These are phyloP conservation scores for Abrus pulchellus DNA, from an alignment of 306 rosid genomes.

Conservation along the genomic window DNA sequence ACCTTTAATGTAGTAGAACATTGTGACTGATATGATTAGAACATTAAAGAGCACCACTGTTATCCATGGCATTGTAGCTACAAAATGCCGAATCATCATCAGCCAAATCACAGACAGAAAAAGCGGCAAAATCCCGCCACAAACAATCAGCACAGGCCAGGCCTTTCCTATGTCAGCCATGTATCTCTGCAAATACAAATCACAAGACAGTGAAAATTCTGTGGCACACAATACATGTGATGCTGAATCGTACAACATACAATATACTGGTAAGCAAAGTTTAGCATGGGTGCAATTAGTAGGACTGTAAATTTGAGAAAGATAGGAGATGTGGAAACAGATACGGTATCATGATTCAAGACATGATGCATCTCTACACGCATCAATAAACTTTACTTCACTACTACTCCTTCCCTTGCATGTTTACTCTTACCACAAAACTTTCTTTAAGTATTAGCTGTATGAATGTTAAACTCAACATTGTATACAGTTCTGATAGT, in stretches of 20 bases:
- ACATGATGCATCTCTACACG: slow-evolving; percentile 24
- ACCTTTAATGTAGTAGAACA: slow-evolving; percentile 95
- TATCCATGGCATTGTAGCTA: slow-evolving; percentile 98
- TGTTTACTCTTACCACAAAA: slow-evolving; percentile 3
- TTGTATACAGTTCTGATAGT: not conserved
- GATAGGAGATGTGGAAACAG: not conserved
- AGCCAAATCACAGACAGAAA: slow-evolving; percentile 95
- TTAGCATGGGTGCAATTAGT: not conserved
- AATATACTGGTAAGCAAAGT: not conserved
- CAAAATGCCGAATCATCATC: slow-evolving; percentile 93
- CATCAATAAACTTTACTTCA: slow-evolving; percentile 13
- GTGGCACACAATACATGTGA: slow-evolving; percentile 2
- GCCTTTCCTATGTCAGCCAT: slow-evolving; percentile 97
- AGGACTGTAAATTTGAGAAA: not conserved
- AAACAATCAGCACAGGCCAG: slow-evolving; percentile 96
- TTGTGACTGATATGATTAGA: slow-evolving; percentile 82
- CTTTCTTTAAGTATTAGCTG: not conserved
- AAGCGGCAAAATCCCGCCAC: slow-evolving; percentile 93
- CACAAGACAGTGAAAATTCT: slow-evolving; percentile 21
- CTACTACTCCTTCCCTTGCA: not conserved
- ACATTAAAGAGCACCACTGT: slow-evolving; percentile 81
- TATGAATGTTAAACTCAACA: slow-evolving; percentile 2
- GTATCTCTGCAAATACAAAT: slow-evolving; percentile 76
- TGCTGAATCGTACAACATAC: not conserved
- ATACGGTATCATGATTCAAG: not conserved